Percentiles rank a stretch among this genome's conserved stretches.
These are phyloP conservation scores for Isochrysis galbana DNA, from an alignment of 78 protist genomes.

Conservation along the genomic window DNA sequence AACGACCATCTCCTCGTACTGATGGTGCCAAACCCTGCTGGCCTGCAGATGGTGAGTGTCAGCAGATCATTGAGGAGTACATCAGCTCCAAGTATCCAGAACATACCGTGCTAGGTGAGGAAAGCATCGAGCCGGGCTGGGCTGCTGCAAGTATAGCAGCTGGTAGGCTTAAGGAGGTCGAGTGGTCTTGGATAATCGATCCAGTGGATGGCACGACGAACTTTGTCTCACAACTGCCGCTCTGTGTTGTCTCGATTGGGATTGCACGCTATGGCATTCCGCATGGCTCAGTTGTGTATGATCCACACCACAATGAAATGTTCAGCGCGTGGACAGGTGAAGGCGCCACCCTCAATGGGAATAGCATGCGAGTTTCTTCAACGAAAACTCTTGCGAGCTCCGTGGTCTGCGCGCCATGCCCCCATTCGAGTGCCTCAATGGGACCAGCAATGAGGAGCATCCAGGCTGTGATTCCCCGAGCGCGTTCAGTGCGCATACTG, in stretches of 20 bases:
- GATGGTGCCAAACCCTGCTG: no score
- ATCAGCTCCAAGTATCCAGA: neutral
- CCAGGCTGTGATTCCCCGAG: neutral
- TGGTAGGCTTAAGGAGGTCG: neutral
- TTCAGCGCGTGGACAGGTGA: conserved; percentile 60
- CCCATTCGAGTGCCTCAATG: neutral
- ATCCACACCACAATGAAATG: conserved; percentile 62
- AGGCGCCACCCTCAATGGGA: conserved; percentile 68
- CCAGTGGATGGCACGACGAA: conserved; percentile 92
- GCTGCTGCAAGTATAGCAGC: neutral
- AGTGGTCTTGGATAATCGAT: conserved; percentile 74
- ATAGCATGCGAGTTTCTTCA: neutral
- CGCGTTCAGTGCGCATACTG: conserved; percentile 25
- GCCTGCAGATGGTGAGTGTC: conserved; percentile 3
- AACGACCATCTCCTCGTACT: no score
- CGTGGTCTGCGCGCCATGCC: neutral
- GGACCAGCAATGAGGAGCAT: neutral
- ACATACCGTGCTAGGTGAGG: conserved; percentile 32
- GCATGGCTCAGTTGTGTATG: conserved; percentile 58
- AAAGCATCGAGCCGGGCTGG: neutral
- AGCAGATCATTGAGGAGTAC: neutral
- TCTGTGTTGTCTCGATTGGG: conserved; percentile 55
- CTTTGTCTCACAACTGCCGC: conserved; percentile 69
- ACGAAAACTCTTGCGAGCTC: neutral
- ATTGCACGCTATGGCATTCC: conserved; percentile 3